Conservation (phyloP, 257 asterid genomes). For the Ilex aquifolium region DNA sequence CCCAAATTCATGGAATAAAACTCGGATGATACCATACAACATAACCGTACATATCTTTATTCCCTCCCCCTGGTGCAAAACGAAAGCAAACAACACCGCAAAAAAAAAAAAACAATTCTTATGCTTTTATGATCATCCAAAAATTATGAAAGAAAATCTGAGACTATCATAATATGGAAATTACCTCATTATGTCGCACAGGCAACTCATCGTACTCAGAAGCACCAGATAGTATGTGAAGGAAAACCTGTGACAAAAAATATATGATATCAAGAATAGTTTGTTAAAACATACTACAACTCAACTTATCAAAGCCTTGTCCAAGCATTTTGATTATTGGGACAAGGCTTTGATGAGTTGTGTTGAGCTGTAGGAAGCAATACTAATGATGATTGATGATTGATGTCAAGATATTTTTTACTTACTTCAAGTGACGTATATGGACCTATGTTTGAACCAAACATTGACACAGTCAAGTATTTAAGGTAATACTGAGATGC, state of each 20-base stretch:
- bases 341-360: too few relatives aligned
- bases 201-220: slow-evolving; percentile 97
- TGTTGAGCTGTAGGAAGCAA: not conserved
- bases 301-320: not conserved
- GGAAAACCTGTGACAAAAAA: slow-evolving; percentile 53
- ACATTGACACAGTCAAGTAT: slow-evolving; percentile 91
- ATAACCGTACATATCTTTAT: too few relatives aligned
- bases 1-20: too few relatives aligned
- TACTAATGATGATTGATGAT: not conserved
- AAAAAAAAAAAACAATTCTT: too few relatives aligned
- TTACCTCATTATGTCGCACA: slow-evolving; percentile 94
- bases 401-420: slow-evolving; percentile 16
- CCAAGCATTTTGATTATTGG: too few relatives aligned
- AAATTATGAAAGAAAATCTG: too few relatives aligned
- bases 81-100: too few relatives aligned
- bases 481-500: slow-evolving; percentile 92
- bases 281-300: slow-evolving; percentile 1
- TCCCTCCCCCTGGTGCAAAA: too few relatives aligned
- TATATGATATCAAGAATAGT: not conserved
- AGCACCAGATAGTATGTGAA: slow-evolving; percentile 75
- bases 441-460: slow-evolving; percentile 86
- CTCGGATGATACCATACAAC: too few relatives aligned
- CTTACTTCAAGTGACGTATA: slow-evolving; percentile 90
- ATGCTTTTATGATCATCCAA: too few relatives aligned
- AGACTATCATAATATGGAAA: slow-evolving; percentile 13